Evolutionary conservation across 1,139 yeast species (phyloP).

Genomic region (Yarrowia galli): DNA sequence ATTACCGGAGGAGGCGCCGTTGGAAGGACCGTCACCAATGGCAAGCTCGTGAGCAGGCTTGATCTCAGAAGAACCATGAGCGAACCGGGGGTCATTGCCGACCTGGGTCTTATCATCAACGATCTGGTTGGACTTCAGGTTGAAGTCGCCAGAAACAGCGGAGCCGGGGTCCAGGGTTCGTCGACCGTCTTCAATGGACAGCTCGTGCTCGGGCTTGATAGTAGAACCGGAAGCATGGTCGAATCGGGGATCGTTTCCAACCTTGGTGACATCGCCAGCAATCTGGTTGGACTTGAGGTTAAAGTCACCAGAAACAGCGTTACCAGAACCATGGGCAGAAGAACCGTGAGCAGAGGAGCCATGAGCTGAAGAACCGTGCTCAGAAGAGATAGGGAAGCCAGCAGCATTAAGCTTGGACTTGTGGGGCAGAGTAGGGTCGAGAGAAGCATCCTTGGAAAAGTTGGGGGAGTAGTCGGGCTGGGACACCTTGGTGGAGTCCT

Average conservation of each 20-base stretch:
- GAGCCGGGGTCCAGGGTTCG: constrained; percentile 24
- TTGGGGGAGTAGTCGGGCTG: not conserved
- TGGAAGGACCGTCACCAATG: not conserved
- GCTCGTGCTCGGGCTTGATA: constrained; percentile 10
- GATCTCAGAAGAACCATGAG: not conserved
- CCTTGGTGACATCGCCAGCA: not conserved
- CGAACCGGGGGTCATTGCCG: constrained; percentile 1
- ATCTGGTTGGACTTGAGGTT: constrained; percentile 1
- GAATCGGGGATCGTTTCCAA: constrained; percentile 10
- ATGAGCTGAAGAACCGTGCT: not conserved
- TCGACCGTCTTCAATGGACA: not conserved
- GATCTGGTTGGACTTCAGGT: constrained; percentile 10
- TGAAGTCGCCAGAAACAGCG: constrained; percentile 11
- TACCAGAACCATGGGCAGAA: not conserved
- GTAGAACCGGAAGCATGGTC: not conserved
- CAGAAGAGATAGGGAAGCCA: not conserved
- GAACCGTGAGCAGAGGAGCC: not conserved
- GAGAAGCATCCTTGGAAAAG: not conserved
- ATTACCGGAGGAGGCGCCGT: not conserved
- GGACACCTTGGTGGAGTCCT: constrained; percentile 1
- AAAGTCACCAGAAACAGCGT: constrained; percentile 4
- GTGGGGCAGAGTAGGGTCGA: constrained; percentile 7
- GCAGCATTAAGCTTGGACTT: not conserved
- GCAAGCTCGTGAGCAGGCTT: not conserved
- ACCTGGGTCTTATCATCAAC: not conserved